These are phyloP conservation scores for Dothideomycetes sp. DNA, from an alignment of 2,329 filamentous ascomycete species.

Conservation along the genomic window DNA sequence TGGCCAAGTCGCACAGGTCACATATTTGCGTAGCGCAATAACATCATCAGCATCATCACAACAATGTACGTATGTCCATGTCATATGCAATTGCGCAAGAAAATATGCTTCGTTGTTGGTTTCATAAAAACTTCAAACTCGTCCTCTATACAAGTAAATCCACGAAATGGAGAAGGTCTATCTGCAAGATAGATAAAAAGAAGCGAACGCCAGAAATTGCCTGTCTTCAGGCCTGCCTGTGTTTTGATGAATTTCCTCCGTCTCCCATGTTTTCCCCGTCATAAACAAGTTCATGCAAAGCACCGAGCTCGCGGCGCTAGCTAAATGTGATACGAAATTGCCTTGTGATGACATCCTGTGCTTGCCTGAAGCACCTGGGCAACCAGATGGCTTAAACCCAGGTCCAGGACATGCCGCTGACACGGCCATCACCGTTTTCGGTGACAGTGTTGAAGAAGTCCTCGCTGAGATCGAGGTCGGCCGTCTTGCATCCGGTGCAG, in stretches of 20 bases:
- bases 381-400: constrained; percentile 18
- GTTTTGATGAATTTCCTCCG: constrained; percentile 1
- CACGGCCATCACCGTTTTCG: constrained; percentile 25
- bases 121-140: too few relatives aligned
- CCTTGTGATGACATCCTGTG: constrained; percentile 1
- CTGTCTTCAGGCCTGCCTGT: constrained; percentile 6
- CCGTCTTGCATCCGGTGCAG: constrained; percentile 54
- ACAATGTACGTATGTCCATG: too few relatives aligned
- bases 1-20: too few relatives aligned
- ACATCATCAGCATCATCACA: too few relatives aligned
- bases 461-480: constrained; percentile 49
- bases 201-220: constrained; percentile 2
- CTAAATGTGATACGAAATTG: constrained; percentile 8
- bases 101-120: too few relatives aligned
- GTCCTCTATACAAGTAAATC: too few relatives aligned
- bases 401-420: constrained; percentile 31
- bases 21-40: too few relatives aligned
- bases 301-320: constrained; percentile 8
- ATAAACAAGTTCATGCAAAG: constrained; percentile 7
- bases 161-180: constrained; percentile 7
- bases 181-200: constrained; percentile 9
- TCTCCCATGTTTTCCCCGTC: constrained; percentile 2
- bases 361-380: constrained; percentile 6
- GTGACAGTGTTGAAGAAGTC: constrained; percentile 27
- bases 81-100: too few relatives aligned